A percentile compares a stretch with the other conserved stretches of the same genome.
phyloP scores from a whole-genome alignment of 176 grass and related monocot genomes.

The Hordeum marinum region DNA sequence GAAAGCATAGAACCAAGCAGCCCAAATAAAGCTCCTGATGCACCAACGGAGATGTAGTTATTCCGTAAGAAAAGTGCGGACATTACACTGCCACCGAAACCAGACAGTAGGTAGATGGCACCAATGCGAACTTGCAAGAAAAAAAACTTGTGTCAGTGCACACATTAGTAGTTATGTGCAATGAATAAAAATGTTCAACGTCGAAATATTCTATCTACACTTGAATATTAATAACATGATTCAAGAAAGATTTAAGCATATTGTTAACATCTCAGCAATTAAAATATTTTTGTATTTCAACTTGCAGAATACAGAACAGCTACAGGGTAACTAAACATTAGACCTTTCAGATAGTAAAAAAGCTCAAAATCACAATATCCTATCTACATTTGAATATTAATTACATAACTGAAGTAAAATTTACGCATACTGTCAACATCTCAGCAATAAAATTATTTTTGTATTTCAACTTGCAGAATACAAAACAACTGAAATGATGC shows the following conservation, averaged over 20 bases:
- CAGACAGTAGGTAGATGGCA: slow-evolving; percentile 70
- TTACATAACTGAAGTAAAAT: not conserved
- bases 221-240: not conserved
- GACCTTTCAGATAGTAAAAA: not conserved
- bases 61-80: slow-evolving; percentile 66
- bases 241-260: not conserved
- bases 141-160: slow-evolving; percentile 10
- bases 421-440: not conserved
- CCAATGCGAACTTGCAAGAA: slow-evolving; percentile 72
- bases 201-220: not conserved
- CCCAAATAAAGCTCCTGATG: slow-evolving; percentile 94
- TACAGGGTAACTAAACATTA: not conserved
- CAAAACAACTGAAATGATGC: not conserved
- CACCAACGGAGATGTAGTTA: slow-evolving; percentile 66
- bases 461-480: not conserved
- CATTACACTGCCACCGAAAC: slow-evolving; percentile 83
- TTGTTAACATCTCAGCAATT: not conserved
- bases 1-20: slow-evolving; percentile 97
- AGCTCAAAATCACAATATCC: not conserved
- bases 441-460: not conserved
- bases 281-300: not conserved
- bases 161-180: not conserved
- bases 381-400: not conserved
- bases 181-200: not conserved
- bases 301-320: not conserved